Base-by-base conservation (phyloP, 2,329 filamentous ascomycete species). In the Exophiala sp. region DNA sequence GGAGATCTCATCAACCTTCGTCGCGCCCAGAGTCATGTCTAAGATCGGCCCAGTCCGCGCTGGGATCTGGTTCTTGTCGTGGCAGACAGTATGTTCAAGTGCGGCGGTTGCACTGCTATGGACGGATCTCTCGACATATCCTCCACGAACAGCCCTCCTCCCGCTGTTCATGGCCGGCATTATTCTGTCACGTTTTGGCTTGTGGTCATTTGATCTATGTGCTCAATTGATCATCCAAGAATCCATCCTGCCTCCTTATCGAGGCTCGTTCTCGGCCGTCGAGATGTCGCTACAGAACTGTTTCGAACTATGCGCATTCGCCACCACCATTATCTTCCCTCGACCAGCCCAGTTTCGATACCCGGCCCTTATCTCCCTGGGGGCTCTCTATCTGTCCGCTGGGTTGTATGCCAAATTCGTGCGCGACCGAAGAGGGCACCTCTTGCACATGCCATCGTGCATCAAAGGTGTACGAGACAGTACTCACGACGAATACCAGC, bases 61-160 rank as follows among this genome's bases (percentile, higher is more conserved):
- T 0, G 86, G 85, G 0, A 71, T 88, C 2, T 89, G 86, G 86
- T 81, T 80, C 55, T 62, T 83, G 8, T 81, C 76, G 48, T 86
- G 81, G 78, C 83, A 88, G 62, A 70, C 83, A n/a, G 49, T 70
- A 2, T 81, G 75, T 57, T 67, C 82, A 3, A 69, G 68, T 1
- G 68, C 63, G 0, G 77, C 72, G 0, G 64, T 74, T 2, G 58
- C 62, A 1, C 63, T 71, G 14, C 78, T 78, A 58, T 70, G 70
- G 43, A 62, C 60, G 2, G 58, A 55, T 24, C 58, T 60, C 7
- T 57, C 53, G 11, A 55, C 14, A 3, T 72, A 37, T 10, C 53
- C 56, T 37, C 14, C 38, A 8, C 54, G 55, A 10, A 7, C 72
- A 1, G 70, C 75, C 0, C 21, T 50, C 10, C 76, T 76, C 0